Conservation (phyloP, 306 rosid species). For the Quercus mongolica region DNA sequence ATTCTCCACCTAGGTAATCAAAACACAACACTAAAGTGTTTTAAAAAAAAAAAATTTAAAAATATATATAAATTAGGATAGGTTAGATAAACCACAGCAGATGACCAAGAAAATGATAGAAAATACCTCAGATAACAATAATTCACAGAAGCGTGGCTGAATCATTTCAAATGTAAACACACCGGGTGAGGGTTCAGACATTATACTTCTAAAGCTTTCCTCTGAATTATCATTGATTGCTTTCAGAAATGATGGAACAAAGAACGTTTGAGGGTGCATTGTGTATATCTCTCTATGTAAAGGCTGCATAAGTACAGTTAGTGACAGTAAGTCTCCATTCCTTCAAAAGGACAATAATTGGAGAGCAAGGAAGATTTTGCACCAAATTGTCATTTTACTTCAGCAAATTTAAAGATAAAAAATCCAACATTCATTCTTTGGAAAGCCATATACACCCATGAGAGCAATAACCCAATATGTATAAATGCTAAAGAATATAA, state of each 20-base stretch:
- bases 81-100: constrained; percentile 5
- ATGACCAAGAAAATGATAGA: constrained; percentile 20
- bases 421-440: neutral
- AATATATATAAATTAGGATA: neutral
- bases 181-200: constrained; percentile 72
- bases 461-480: neutral
- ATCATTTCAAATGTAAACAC: constrained; percentile 80
- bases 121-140: constrained; percentile 80
- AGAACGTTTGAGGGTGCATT: constrained; percentile 59
- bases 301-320: constrained; percentile 48
- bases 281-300: constrained; percentile 59
- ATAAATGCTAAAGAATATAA: neutral
- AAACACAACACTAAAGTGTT: constrained; percentile 18
- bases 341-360: constrained; percentile 6
- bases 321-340: constrained; percentile 6
- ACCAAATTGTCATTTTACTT: constrained; percentile 2
- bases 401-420: neutral
- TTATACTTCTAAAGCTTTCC: constrained; percentile 67
- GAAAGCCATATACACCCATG: neutral
- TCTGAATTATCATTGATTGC: constrained; percentile 75
- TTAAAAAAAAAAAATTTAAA: neutral
- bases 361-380: neutral
- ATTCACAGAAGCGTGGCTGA: constrained; percentile 67
- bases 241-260: constrained; percentile 78
- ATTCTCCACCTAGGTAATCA: constrained; percentile 67